These are phyloP conservation scores for Naganishia randhawae DNA, from an alignment of 768 basidiomycete species.

Conservation along the genomic window DNA sequence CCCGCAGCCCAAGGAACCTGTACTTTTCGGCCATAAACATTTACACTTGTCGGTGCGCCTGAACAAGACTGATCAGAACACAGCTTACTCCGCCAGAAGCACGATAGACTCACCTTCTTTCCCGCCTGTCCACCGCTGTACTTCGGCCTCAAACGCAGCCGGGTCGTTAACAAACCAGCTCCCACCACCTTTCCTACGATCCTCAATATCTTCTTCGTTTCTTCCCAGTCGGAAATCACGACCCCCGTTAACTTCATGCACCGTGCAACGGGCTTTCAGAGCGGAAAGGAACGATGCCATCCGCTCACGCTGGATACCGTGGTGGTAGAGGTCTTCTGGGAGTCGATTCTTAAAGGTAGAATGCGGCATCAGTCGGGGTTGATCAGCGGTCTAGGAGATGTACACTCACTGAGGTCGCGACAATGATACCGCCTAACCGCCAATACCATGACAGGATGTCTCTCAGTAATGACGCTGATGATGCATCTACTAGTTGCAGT, in stretches of 20 bases:
- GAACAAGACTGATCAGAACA: not conserved
- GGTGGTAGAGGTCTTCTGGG: slow-evolving; percentile 59
- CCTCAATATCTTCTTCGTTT: slow-evolving; percentile 30
- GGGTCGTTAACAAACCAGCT: slow-evolving; percentile 37
- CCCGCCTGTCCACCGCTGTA: slow-evolving; percentile 7
- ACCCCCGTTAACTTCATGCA: slow-evolving; percentile 54
- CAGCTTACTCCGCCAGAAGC: no score
- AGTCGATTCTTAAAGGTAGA: slow-evolving; percentile 55
- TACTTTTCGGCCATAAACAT: slow-evolving; percentile 57
- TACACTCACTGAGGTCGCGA: slow-evolving; percentile 48
- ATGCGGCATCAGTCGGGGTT: not conserved
- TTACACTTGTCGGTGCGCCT: slow-evolving; percentile 43
- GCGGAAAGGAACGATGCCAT: slow-evolving; percentile 61
- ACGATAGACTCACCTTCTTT: slow-evolving; percentile 11
- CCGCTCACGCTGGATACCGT: slow-evolving; percentile 60
- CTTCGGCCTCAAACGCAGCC: slow-evolving; percentile 30
- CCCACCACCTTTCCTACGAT: slow-evolving; percentile 26
- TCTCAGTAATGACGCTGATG: slow-evolving; percentile 54
- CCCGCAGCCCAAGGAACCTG: slow-evolving; percentile 54
- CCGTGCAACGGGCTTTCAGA: slow-evolving; percentile 58
- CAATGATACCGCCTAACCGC: slow-evolving; percentile 61
- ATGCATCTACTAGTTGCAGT: slow-evolving; percentile 62
- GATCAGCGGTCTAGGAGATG: not conserved
- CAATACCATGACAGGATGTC: slow-evolving; percentile 62
- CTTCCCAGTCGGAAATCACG: slow-evolving; percentile 55